Base-by-base conservation (phyloP, 78 protist genomes). In the Speleostelium caveatum region DNA sequence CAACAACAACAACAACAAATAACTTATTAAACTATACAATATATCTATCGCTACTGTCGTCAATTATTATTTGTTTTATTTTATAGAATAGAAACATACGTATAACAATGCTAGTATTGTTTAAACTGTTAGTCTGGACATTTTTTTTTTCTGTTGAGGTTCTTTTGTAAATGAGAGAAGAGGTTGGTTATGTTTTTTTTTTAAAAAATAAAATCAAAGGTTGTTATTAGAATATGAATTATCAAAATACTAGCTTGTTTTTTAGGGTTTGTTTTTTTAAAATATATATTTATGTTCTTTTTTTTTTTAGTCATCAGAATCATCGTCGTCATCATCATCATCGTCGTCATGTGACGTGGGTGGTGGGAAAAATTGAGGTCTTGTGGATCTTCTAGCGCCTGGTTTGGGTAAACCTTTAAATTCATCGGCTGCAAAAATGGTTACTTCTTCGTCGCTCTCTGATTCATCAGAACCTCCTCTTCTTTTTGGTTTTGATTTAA, bases 321-420 rank as follows among this genome's bases (percentile, higher is more conserved):
- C 2, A 26, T 24, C 77, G 16, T 55, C 59, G 2, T 42, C 60
- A 53, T 53, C 42, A 32, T 53, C 63, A 21, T 45, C 53, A 53
- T 72, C 78, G 21, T 32, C 59, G 0, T 22, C 26, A 17, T 19
- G 16, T 32, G 63, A 36, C 32, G 78, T 60, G 42, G 78, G 78
- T 21, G 63, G 39, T 41, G 78, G 28, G 36, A 72, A 33, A 51
- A 53, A 33, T 7, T 51, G 33, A 30, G 78, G 65, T n/a, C n/a
- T n/a, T 26, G 66, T 53, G 19, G 41, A 24, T 58, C 78, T 72
- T 72, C 78, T 72, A 28, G 78, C 28, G n/a, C 78, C 78, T 72
- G 33, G 33, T 45, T 4, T 53, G 24, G 78, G 78, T 45, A 72
- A 22, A 51, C 33, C 33, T 45, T n/a, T 1, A 36, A 72, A 72